Evolutionary conservation across 805 yeast species (phyloP).

Genomic region (Ogataea trehalophila): DNA sequence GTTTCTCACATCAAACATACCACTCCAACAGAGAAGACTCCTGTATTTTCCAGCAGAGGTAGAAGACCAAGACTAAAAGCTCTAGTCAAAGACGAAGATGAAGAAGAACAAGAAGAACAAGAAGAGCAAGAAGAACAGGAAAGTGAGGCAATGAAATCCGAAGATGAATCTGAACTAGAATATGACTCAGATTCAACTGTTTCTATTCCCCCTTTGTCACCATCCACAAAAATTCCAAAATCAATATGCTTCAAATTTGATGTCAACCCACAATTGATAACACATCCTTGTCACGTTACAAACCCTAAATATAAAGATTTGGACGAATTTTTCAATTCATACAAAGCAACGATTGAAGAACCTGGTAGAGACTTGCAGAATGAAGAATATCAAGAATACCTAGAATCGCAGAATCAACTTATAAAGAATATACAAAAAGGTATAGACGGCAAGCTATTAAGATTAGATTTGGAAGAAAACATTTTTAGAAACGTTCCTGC

Average conservation of each 20-base stretch:
- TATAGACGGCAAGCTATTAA: slow-evolving; percentile 37
- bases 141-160: neutral
- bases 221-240: slow-evolving; percentile 19
- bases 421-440: slow-evolving; percentile 43
- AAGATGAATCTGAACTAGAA: slow-evolving; percentile 1
- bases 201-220: slow-evolving; percentile 13
- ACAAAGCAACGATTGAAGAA: slow-evolving; percentile 51
- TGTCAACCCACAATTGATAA: slow-evolving; percentile 43
- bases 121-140: neutral
- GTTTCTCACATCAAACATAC: too few species aligned
- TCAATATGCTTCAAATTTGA: slow-evolving; percentile 29
- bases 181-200: slow-evolving; percentile 13
- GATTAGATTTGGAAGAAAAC: slow-evolving; percentile 40
- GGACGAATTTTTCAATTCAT: slow-evolving; percentile 47
- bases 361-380: slow-evolving; percentile 40
- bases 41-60: too few species aligned
- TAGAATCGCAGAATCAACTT: slow-evolving; percentile 46
- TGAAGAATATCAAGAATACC: slow-evolving; percentile 57
- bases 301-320: slow-evolving; percentile 41
- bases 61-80: neutral
- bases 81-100: slow-evolving; percentile 1
- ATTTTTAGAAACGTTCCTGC: slow-evolving; percentile 43
- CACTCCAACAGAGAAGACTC: too few species aligned
- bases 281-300: slow-evolving; percentile 56
- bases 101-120: neutral